Conservation (phyloP, 768 basidiomycete species). For the Trametopsis cervina region DNA sequence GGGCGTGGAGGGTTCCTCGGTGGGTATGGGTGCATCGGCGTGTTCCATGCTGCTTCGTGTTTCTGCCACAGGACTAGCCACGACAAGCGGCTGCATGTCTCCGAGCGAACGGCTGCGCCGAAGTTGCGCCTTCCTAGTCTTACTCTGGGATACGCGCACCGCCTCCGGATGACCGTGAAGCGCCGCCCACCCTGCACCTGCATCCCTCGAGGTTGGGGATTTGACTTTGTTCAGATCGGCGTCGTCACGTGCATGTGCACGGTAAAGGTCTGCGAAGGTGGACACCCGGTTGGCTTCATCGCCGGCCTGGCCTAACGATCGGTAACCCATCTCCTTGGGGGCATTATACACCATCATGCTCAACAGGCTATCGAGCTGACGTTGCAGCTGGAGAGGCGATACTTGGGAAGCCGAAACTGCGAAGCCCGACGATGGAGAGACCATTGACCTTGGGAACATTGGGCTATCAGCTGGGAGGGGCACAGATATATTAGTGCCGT, state of each 20-base stretch:
- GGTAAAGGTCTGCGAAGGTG: slow-evolving; percentile 23
- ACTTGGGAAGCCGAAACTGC: not conserved
- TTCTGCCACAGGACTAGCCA: not conserved
- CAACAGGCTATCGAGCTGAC: slow-evolving; percentile 13
- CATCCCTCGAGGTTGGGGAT: slow-evolving; percentile 6
- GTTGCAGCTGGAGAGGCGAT: slow-evolving; percentile 3
- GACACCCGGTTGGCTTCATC: slow-evolving; percentile 14
- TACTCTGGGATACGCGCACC: not conserved
- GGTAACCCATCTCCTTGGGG: slow-evolving; percentile 16
- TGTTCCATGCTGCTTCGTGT: not conserved
- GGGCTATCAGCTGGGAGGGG: no score
- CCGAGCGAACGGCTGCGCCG: slow-evolving; percentile 20
- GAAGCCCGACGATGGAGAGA: no score
- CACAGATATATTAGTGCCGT: no score
- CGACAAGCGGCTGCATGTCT: slow-evolving; percentile 3
- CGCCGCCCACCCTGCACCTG: not conserved
- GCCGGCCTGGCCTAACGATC: slow-evolving; percentile 15
- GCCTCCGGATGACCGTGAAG: not conserved
- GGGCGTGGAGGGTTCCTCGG: not conserved
- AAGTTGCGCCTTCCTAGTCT: not conserved
- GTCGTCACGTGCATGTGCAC: slow-evolving; percentile 11
- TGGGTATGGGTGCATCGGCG: not conserved
- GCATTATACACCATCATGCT: slow-evolving; percentile 8
- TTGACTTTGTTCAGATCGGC: slow-evolving; percentile 5
- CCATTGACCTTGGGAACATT: no score